Base-by-base conservation (phyloP, 2,329 filamentous ascomycete genomes). In the Nemania sp. region DNA sequence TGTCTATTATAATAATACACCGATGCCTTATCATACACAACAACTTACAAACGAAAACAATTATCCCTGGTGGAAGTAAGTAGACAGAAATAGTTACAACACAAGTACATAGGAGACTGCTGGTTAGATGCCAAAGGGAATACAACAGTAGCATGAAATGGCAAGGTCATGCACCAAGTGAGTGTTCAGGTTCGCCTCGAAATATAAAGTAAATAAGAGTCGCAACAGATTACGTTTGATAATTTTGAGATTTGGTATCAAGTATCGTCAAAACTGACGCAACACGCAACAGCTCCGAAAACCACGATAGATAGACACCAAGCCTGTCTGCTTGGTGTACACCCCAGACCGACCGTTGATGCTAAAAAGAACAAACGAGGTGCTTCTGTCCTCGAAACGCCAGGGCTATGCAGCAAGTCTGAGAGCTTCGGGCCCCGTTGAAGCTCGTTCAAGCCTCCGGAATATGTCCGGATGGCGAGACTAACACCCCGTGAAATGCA, bases 351-450 rank as follows among this genome's bases (percentile, higher is more conserved):
- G n/a, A n/a, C n/a, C n/a, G 49, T 20, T 55, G n/a, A 42, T 20
- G 43, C 49, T 43, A 34, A 59, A 62, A 51, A 59, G 59, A 51
- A 35, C 48, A 39, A 43, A 51, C 45, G 35, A 51, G 25, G 13
- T 15, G 17, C 52, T 21, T 49, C 46, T 37, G 35, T 25, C 57
- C 21, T 63, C 20, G 12, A 52, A 69, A 70, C 67, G 62, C 67
- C 68, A 57, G 47, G 62, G 61, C 67, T 66, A 70, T 70, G 65
- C 67, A 64, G 39, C 15, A 54, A 60, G 7, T 59, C 60, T 57
- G 59, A 51, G n/a, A n/a, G n/a, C n/a, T n/a, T n/a, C n/a, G n/a
- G n/a, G n/a, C n/a, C 46, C 58, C 45, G 42, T 47, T 11, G n/a
- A 50, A 56, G 43, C 48, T 45, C 35, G 37, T 29, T 29, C 25